These are phyloP conservation scores for Paramecium octaurelia DNA, from an alignment of 73 alveolate species.

Conservation along the genomic window DNA sequence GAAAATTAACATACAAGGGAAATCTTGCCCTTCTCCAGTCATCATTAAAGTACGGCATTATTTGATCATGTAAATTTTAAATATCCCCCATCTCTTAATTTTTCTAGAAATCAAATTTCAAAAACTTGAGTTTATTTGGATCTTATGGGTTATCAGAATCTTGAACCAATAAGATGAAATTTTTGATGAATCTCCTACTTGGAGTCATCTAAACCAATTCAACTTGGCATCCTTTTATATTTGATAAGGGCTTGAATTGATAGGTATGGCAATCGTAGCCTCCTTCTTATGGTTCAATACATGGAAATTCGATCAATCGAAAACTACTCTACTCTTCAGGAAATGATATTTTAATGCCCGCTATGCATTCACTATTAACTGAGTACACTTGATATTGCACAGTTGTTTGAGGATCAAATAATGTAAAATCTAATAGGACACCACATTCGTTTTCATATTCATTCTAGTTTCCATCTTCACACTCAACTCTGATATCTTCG, in stretches of 20 bases:
- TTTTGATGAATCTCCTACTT: not conserved
- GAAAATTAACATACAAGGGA: not conserved
- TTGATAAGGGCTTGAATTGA: not conserved
- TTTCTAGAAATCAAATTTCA: not conserved
- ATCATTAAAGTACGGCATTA: conserved; percentile 4
- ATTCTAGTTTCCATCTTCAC: not conserved
- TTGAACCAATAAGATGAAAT: not conserved
- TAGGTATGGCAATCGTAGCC: not conserved
- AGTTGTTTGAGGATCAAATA: not conserved
- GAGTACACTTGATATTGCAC: conserved; percentile 24
- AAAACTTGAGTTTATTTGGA: not conserved
- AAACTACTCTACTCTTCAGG: conserved; percentile 25
- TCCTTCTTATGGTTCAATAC: conserved; percentile 15
- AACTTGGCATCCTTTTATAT: not conserved
- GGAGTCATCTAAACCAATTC: not conserved
- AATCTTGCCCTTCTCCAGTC: not conserved
- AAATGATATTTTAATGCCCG: conserved; percentile 24
- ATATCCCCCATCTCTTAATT: not conserved
- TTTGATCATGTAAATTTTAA: not conserved
- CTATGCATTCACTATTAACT: conserved; percentile 38
- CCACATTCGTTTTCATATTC: not conserved
- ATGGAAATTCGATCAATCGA: not conserved
- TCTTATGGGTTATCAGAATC: not conserved
- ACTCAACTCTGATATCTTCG: not conserved
- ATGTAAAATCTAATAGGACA: not conserved